Base-by-base conservation (phyloP, 148 eudicot genomes). In the Euryodendron excelsum region DNA sequence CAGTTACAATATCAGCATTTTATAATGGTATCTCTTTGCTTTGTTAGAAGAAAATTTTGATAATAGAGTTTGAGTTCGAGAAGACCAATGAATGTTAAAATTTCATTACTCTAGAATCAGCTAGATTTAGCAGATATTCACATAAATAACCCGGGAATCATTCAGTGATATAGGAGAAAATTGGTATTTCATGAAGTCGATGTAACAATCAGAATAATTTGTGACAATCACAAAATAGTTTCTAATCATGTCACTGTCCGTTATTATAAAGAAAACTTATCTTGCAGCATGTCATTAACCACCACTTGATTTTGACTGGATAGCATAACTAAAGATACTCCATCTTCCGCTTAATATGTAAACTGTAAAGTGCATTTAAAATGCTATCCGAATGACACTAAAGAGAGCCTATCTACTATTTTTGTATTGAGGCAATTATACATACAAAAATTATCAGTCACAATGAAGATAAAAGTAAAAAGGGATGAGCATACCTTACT, bases 401-500 rank as follows among this genome's bases (percentile, higher is more conserved):
- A 25, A 7, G 27, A 60, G 3, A 23, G 27, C 17, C 33, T 27
- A 28, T 28, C 33, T 7, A 25, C 33, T 60, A 60, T 60, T 28
- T n/a, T 28, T 27, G 33, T 28, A 60, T 18, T 48, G 15, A 30
- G 27, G 12, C 37, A 18, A 72, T 20, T 3, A 20, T 18, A 30
- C 59, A 50, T 44, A 8, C 6, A 60, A 39, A 41, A 59, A 17
- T 10, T 4, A 39, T 27, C 52, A 36, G 14, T 59, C 2, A 58
- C 17, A 15, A 60, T 27, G 25, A 60, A 25, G 34, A 25, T 0
- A 28, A 6, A 65, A 59, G 73, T 34, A 11, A 73, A 79, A 45
- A 33, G 21, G 3, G 68, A 56, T 12, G 31, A 11, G 23, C 72
- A 81, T 85, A 93, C 99, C 98, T 89, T 76, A 96, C n/a, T n/a